These are phyloP conservation scores for Spongispora temasekensis DNA, from an alignment of 1,284 basidiomycete species.

Conservation along the genomic window DNA sequence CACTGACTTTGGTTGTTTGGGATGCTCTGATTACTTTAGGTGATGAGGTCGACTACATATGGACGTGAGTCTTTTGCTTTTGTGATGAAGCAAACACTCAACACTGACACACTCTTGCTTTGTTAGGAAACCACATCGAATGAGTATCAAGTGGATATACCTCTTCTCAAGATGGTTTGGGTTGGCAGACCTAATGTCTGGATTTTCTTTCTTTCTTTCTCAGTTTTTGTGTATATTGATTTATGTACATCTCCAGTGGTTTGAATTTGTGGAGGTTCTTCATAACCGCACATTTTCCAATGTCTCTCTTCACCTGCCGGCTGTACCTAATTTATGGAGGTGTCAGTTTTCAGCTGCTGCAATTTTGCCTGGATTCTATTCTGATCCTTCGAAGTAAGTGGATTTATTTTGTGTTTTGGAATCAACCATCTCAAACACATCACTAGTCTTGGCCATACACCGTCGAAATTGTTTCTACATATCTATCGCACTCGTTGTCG, in stretches of 20 bases:
- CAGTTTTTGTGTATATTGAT: slow-evolving; percentile 8
- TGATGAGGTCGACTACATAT: slow-evolving; percentile 20
- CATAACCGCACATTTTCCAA: neutral
- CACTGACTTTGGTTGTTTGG: slow-evolving; percentile 16
- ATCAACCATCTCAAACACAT: neutral
- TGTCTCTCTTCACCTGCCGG: slow-evolving; percentile 8
- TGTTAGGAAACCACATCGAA: slow-evolving; percentile 8
- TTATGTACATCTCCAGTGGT: slow-evolving; percentile 4
- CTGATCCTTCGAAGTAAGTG: slow-evolving; percentile 26
- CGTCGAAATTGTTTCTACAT: slow-evolving; percentile 6
- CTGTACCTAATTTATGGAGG: slow-evolving; percentile 1
- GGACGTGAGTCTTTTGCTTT: slow-evolving; percentile 18
- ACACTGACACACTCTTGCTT: neutral
- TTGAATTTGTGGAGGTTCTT: neutral
- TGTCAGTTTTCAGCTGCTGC: slow-evolving; percentile 10
- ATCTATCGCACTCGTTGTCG: slow-evolving; percentile 1
- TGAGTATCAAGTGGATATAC: slow-evolving; percentile 22
- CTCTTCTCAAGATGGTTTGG: slow-evolving; percentile 27
- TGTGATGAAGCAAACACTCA: neutral
- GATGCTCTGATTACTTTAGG: slow-evolving; percentile 20
- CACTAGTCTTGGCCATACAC: slow-evolving; percentile 19
- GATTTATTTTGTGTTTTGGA: neutral
- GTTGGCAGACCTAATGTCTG: slow-evolving; percentile 21
- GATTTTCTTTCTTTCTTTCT: no score
- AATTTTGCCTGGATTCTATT: slow-evolving; percentile 15